Base-by-base conservation (phyloP, 129 eudicot species). In the Chrysanthemum makinoi region DNA sequence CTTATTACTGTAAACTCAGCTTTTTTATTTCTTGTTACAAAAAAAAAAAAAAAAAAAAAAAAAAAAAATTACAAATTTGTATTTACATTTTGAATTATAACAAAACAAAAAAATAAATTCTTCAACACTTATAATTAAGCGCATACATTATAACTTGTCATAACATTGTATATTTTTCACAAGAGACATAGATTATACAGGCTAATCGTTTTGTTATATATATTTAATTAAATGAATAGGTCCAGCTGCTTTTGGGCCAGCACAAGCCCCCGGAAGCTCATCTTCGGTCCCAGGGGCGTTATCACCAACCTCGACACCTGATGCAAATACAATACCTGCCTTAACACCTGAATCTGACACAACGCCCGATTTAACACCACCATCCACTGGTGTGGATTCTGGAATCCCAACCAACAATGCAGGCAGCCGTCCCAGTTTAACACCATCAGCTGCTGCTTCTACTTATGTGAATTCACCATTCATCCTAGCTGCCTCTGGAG, bases 241-340 rank as follows among this genome's bases (percentile, higher is more conserved):
- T 69, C 88, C 95, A 0, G 80, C 68, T 60, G 85, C 94, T 22
- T 43, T 74, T 19, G 80, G 70, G 62, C 87, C 95, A 35, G 72
- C 86, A 65, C 67, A 84, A 53, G 50, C 90, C 64, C 80, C 78
- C n/a, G 77, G 81, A 74, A 79, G 86, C 28, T 47, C 72, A 66
- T 85, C 86, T 71, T 70, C 61, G 2, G 70, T 14, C 6, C 75
- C 75, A 22, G 68, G 58, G 28, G 47, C 75, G 13, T 11, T 52
- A 46, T 57, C 72, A 19, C 76, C 76, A 48, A 39, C 66, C 43
- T 50, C 51, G 13, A 69, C 70, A 0, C 75, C 59, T 30, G 72
- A 48, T 43, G 24, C 72, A 20, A 20, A 60, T n/a, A 65, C 46
- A 52, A 52, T 19, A 52, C 57, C 57, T 12, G 57, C 57, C 57